phyloP scores from a whole-genome alignment of 371 early-diverging fungal species.

The Coemansia sp. region DNA sequence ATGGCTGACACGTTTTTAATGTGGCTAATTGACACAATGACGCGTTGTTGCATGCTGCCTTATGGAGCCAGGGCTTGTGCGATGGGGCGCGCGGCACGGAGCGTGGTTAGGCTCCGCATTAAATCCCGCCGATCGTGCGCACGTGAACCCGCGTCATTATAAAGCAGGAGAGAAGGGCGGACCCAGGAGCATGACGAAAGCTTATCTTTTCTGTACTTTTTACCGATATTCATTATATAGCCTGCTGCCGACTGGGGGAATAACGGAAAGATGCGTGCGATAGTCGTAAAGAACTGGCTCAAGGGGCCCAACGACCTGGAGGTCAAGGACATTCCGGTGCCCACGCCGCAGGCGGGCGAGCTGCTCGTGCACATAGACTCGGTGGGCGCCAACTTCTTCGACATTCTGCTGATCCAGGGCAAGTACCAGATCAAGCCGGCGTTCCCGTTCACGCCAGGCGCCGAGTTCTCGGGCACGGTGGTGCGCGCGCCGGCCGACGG shows the following conservation, averaged over 20 bases:
- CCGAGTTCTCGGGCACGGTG: conserved; percentile 69
- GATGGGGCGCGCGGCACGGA: no score
- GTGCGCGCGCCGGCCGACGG: conserved; percentile 35
- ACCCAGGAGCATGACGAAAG: no score
- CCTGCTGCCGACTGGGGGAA: no score
- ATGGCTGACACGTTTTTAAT: no score
- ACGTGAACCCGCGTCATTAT: no score
- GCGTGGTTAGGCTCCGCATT: no score
- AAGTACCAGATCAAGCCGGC: conserved; percentile 81
- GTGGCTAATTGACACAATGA: no score
- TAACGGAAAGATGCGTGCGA: conserved; percentile 62
- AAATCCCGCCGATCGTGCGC: no score
- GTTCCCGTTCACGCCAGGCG: conserved; percentile 82
- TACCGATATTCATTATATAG: neutral
- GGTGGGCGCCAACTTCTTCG: conserved; percentile 79
- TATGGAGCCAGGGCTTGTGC: no score
- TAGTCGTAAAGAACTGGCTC: conserved; percentile 70
- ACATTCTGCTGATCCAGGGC: conserved; percentile 82
- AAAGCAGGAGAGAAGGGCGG: no score
- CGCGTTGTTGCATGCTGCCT: no score
- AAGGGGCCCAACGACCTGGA: conserved; percentile 68
- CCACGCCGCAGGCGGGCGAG: conserved; percentile 60
- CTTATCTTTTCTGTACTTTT: neutral
- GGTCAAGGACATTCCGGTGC: conserved; percentile 61
- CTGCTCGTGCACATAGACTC: conserved; percentile 73